Evolutionary conservation across 2,329 filamentous ascomycete species (phyloP), one percentile per base, ranked within the genome.

Genomic region (Penicillium sp.): DNA sequence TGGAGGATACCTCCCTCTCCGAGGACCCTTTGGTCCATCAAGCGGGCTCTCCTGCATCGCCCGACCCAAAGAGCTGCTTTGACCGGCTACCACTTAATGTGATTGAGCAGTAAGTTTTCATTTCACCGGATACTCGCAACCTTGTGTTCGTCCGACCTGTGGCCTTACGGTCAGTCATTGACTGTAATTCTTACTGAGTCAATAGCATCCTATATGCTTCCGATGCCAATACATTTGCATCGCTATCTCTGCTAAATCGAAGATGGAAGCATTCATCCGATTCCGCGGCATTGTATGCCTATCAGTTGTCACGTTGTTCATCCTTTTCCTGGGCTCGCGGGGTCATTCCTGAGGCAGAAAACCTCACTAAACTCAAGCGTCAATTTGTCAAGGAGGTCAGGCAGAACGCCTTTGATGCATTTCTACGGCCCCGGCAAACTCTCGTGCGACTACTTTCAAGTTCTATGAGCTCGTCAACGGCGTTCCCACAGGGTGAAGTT

Each of bases 401-500:
- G 74, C 84, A 89, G 57, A 91, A 90, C 75, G 80, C 91, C 49
- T 93, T 93, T 71, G 86, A 90, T 65, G 85, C 87, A 36, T 93
- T 90, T 70, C 73, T 91, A 51, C 84, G 88, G 19, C 90, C 90
- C 4, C 82, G 76, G 58, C 82, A 84, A 68, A 93, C 88, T 6
- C 79, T 90, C 44, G 83, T 96, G 68, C 93, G 89, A 70, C 80
- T 96, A 51, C 86, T 96, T 13, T 94, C 90, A 38, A 91, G 88
- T 49, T 92, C 89, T 6, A 90, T 90, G 65, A 93, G 89, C 70
- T 93, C 90, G 0, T 91, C 89, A 1, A 91, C 91, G 23, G 83
- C 84, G 2, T 89, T 88, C 61, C 91, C 91, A 1, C 89, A 89
- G 35, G 90, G 90, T 33, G 91, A 96, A 73, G 90, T 90, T 45